Evolutionary conservation across 2,329 filamentous ascomycete genomes (phyloP).

Genomic region (Trichophyton schoenleinii): DNA sequence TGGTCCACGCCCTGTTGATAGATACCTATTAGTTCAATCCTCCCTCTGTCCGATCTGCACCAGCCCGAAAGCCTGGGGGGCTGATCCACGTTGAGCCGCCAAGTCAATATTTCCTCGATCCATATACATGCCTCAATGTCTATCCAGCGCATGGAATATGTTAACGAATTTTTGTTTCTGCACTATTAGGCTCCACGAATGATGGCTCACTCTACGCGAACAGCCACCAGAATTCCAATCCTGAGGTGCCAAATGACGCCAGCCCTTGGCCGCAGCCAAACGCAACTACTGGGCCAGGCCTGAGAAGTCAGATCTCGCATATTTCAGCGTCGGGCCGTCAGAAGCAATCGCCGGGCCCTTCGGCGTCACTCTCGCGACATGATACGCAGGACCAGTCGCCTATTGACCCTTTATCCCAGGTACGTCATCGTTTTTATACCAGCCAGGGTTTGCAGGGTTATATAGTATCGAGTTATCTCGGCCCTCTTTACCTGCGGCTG

Average conservation of each 20-base stretch:
- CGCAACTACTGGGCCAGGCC: not conserved
- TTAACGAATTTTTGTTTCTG: not conserved
- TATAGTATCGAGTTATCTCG: not conserved
- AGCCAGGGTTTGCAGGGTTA: slow-evolving; percentile 4
- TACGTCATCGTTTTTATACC: slow-evolving; percentile 29
- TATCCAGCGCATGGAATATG: not conserved
- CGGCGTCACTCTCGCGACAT: not conserved
- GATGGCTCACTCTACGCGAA: not conserved
- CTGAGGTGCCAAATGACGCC: not conserved
- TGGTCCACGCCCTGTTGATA: not conserved
- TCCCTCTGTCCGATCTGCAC: not conserved
- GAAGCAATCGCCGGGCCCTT: not conserved
- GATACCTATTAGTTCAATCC: not conserved
- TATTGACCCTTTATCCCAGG: slow-evolving; percentile 57
- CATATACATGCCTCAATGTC: not conserved
- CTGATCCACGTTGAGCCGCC: not conserved
- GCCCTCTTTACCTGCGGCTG: not conserved
- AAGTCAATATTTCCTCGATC: not conserved
- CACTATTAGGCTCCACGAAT: not conserved
- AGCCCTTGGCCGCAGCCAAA: not conserved
- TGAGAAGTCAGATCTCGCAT: not conserved
- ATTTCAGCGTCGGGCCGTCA: not conserved
- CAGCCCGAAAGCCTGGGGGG: not conserved
- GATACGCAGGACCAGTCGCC: slow-evolving; percentile 6
- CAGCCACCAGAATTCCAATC: not conserved